Percentiles rank a stretch among this genome's conserved stretches.
phyloP scores from a whole-genome alignment of 352 stramenopile genomes.

The Phytopythium oedochilum region DNA sequence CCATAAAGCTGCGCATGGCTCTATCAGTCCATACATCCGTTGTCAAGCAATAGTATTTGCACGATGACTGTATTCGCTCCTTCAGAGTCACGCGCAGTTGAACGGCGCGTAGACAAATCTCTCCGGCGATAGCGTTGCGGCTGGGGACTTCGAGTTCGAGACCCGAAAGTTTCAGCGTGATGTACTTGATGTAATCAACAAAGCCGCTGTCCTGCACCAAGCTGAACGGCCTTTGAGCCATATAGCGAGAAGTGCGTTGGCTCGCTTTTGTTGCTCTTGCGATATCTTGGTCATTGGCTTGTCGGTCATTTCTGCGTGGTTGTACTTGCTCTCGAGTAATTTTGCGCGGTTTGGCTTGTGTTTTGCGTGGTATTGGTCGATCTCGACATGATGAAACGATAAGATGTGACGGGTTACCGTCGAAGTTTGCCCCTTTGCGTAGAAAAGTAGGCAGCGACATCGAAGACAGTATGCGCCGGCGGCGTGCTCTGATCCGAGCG shows the following conservation, averaged over 20 bases:
- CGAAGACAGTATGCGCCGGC: background rate
- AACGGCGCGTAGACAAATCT: background rate
- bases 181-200: background rate
- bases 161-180: background rate
- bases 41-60: background rate
- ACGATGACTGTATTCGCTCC: background rate
- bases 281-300: background rate
- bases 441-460: background rate
- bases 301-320: background rate
- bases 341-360: background rate
- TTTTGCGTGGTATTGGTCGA: background rate
- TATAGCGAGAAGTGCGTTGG: background rate
- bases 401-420: background rate
- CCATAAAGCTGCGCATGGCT: background rate
- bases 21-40: background rate
- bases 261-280: background rate
- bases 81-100: background rate
- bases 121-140: background rate
- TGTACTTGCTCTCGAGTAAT: background rate
- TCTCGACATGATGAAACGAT: background rate
- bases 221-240: background rate
- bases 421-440: background rate
- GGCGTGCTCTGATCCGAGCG: no score
- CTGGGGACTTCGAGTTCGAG: background rate
- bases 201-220: background rate